Percentiles rank a stretch among this genome's conserved stretches.
phyloP scores from a whole-genome alignment of 768 basidiomycete species.

The Mycena kentingensis region DNA sequence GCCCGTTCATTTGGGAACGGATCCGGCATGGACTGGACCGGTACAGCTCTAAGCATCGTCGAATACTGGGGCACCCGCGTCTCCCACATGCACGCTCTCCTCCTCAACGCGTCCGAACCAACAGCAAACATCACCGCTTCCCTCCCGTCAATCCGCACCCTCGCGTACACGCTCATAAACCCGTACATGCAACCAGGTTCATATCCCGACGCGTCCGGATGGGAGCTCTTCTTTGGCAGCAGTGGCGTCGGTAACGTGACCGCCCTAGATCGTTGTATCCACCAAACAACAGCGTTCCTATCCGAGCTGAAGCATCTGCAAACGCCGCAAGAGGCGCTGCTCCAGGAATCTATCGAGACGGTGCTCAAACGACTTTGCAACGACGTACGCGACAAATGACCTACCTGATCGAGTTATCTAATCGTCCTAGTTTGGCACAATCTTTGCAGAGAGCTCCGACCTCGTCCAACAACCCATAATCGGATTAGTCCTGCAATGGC shows the following conservation, averaged over 20 bases:
- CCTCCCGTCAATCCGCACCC: slow-evolving; percentile 16
- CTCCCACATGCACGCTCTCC: slow-evolving; percentile 18
- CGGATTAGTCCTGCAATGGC: slow-evolving; percentile 13
- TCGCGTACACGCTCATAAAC: slow-evolving; percentile 22
- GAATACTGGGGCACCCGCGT: slow-evolving; percentile 24
- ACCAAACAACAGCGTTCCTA: slow-evolving; percentile 21
- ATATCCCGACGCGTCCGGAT: slow-evolving; percentile 22
- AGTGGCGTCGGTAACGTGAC: slow-evolving; percentile 8
- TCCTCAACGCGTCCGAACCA: slow-evolving; percentile 18
- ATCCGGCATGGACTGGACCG: slow-evolving; percentile 19
- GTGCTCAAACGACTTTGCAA: slow-evolving; percentile 22
- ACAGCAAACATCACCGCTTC: slow-evolving; percentile 13
- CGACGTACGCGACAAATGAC: slow-evolving; percentile 6
- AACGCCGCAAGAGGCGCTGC: slow-evolving; percentile 20
- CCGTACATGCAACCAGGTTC: slow-evolving; percentile 24
- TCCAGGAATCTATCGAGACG: slow-evolving; percentile 18
- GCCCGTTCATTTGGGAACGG: slow-evolving; percentile 8
- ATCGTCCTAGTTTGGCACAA: slow-evolving; percentile 15
- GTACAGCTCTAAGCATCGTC: slow-evolving; percentile 14
- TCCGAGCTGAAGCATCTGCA: slow-evolving; percentile 4
- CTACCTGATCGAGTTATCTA: background rate
- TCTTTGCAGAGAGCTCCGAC: slow-evolving; percentile 24
- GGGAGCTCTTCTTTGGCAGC: slow-evolving; percentile 22
- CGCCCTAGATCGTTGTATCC: slow-evolving; percentile 21
- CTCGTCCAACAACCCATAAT: background rate